phyloP scores from a whole-genome alignment of 2,329 filamentous ascomycete species.

The Fusarium ambrosium region DNA sequence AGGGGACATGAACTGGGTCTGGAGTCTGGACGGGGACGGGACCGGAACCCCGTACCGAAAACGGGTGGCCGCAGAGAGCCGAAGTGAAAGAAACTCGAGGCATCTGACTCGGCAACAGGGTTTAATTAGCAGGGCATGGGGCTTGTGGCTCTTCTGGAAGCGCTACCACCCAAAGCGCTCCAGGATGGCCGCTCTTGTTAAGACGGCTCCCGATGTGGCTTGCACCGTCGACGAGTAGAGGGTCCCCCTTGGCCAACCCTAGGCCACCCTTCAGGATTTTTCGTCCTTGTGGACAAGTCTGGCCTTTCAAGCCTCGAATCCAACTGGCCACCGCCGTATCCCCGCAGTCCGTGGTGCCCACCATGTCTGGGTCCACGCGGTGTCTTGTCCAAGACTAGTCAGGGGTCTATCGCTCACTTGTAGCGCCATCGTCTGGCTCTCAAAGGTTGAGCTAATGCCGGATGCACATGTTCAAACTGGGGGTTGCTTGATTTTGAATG shows the following conservation, averaged over 20 bases:
- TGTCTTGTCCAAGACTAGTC: conserved; percentile 46
- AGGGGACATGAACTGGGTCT: conserved; percentile 19
- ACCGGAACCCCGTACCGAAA: conserved; percentile 33
- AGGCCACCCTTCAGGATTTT: conserved; percentile 40
- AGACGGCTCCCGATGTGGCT: conserved; percentile 43
- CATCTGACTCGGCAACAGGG: conserved; percentile 47
- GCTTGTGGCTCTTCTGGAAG: conserved; percentile 36
- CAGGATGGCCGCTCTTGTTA: conserved; percentile 33
- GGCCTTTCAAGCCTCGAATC: conserved; percentile 22
- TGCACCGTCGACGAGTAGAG: conserved; percentile 28
- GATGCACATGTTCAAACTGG: conserved; percentile 39
- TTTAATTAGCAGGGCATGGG: conserved; percentile 42
- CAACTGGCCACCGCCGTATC: conserved; percentile 45
- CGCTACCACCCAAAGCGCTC: conserved; percentile 30
- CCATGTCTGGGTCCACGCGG: conserved; percentile 37
- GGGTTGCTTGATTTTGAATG: conserved; percentile 20
- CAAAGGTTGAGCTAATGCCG: conserved; percentile 35
- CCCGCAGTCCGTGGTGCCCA: conserved; percentile 42
- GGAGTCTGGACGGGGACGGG: conserved; percentile 15
- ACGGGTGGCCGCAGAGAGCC: conserved; percentile 37
- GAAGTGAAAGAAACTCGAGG: conserved; percentile 26
- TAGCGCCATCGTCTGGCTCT: conserved; percentile 35
- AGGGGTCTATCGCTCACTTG: conserved; percentile 44
- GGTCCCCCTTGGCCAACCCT: conserved; percentile 12
- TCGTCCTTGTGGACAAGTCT: conserved; percentile 42